Evolutionary conservation across 2,329 filamentous ascomycete species (phyloP).

Genomic region (Aspergillus tubingensis): DNA sequence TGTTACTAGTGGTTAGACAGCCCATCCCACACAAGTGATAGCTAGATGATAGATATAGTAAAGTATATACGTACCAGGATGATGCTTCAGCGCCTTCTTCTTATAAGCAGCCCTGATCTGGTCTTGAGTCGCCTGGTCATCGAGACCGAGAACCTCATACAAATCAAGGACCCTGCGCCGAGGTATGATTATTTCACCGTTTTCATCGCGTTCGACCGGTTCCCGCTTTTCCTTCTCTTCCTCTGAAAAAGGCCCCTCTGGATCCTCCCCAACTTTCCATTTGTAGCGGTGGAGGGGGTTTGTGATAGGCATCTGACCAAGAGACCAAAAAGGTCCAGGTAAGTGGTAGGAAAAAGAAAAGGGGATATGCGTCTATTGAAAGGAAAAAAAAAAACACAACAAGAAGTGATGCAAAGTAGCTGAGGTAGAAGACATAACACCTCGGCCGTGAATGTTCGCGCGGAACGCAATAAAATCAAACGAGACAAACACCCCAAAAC

Average conservation of each 20-base stretch:
- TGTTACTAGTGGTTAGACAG: constrained; percentile 35
- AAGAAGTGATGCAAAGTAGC: not conserved
- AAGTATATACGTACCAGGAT: constrained; percentile 65
- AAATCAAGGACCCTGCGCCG: constrained; percentile 50
- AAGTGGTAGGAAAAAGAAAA: too few species aligned
- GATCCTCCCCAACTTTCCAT: too few species aligned
- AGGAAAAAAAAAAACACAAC: not conserved
- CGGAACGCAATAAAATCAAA: not conserved
- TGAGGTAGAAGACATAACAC: not conserved
- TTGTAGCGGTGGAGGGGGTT: too few species aligned
- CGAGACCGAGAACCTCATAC: constrained; percentile 75
- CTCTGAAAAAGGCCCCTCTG: too few species aligned
- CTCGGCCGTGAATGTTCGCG: not conserved
- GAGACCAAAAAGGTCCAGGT: too few species aligned
- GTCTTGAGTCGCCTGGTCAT: constrained; percentile 69
- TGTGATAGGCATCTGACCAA: too few species aligned
- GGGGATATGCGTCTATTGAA: too few species aligned
- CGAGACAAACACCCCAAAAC: not conserved
- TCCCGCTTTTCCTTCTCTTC: too few species aligned
- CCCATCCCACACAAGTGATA: too few species aligned
- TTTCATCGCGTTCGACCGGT: constrained; percentile 9
- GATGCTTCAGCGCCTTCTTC: constrained; percentile 82
- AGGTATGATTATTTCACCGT: constrained; percentile 7
- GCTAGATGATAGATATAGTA: too few species aligned
- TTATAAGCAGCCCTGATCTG: constrained; percentile 90